Evolutionary conservation across 306 rosid species (phyloP).

Genomic region (Echinosophora koreensis): DNA sequence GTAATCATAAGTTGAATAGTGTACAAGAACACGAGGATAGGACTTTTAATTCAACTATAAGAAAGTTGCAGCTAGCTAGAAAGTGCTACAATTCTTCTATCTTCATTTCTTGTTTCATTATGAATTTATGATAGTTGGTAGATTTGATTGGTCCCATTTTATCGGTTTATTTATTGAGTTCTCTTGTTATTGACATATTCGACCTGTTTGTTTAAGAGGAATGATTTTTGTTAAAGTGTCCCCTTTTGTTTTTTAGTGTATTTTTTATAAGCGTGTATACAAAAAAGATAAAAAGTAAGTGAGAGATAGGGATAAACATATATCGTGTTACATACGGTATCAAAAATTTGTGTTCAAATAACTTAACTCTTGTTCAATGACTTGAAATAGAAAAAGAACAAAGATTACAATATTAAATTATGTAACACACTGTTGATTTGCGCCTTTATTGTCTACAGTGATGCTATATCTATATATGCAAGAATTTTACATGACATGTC

Average conservation of each 20-base stretch:
- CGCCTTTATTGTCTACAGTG: neutral
- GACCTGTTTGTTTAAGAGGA: slow-evolving; percentile 45
- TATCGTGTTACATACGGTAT: too few species aligned
- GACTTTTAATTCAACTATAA: too few species aligned
- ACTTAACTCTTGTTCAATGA: too few species aligned
- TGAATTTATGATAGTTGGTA: neutral
- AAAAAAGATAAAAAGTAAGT: too few species aligned
- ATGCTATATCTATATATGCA: neutral
- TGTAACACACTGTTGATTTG: slow-evolving; percentile 4
- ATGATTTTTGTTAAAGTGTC: too few species aligned
- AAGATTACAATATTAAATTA: neutral
- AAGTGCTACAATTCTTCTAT: neutral
- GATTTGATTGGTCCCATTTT: slow-evolving; percentile 39
- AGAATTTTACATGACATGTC: neutral
- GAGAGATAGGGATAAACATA: too few species aligned
- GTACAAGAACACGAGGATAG: too few species aligned
- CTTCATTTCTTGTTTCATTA: neutral
- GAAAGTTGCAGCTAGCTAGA: neutral
- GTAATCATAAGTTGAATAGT: too few species aligned
- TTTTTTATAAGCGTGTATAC: too few species aligned
- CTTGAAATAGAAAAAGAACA: slow-evolving; percentile 40
- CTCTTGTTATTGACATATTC: slow-evolving; percentile 3
- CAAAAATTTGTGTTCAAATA: too few species aligned
- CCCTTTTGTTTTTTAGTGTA: too few species aligned
- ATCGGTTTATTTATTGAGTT: slow-evolving; percentile 21